Conservation (phyloP, 495 filamentous ascomycete genomes). For the Ramalina intermedia region DNA sequence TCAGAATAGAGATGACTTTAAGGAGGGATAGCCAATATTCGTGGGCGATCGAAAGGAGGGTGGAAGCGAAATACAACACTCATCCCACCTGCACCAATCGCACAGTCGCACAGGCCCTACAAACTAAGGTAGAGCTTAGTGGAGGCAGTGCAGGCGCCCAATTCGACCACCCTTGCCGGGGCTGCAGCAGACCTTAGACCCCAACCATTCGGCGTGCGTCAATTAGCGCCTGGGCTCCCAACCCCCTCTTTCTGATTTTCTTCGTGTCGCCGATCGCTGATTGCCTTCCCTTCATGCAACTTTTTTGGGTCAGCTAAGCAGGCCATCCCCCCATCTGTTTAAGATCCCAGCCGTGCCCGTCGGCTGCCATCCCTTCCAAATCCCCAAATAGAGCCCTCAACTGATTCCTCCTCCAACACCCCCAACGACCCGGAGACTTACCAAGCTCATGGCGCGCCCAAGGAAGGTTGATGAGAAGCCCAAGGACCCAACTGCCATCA, state of each 20-base stretch:
- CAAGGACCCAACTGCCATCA: slow-evolving; percentile 22
- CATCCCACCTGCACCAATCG: no score
- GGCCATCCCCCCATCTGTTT: slow-evolving; percentile 1
- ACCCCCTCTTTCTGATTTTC: background rate
- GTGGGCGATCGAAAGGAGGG: no score
- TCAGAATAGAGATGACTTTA: background rate
- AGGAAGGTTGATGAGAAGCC: slow-evolving; percentile 35
- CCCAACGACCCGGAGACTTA: background rate
- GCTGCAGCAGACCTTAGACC: background rate
- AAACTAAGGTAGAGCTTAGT: no score
- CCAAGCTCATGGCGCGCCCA: slow-evolving; percentile 26
- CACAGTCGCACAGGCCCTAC: no score
- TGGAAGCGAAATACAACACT: no score
- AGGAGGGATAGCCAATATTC: background rate
- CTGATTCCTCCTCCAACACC: background rate
- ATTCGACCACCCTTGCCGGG: background rate
- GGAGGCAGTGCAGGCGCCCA: background rate
- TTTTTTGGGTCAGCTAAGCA: background rate
- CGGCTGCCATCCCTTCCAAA: background rate
- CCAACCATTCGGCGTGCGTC: background rate
- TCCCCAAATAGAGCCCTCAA: background rate
- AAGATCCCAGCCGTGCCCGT: slow-evolving; percentile 4
- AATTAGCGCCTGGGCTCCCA: background rate
- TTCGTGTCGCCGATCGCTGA: background rate
- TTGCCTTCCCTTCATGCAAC: background rate